Conservation (phyloP, 441 rosid genomes). For the Corymbia citriodora region DNA sequence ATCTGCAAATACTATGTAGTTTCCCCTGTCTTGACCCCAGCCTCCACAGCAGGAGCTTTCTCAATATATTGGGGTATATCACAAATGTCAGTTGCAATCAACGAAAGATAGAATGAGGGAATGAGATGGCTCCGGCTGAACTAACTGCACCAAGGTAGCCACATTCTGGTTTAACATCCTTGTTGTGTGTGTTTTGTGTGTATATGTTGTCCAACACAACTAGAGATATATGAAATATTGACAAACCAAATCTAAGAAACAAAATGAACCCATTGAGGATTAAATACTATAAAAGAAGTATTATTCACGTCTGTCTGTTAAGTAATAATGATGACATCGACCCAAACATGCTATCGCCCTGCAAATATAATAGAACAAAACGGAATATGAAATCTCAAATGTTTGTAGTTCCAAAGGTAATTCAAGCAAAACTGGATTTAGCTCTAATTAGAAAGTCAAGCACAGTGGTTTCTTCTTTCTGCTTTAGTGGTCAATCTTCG, state of each 20-base stretch:
- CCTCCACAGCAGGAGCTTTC: slow-evolving; percentile 2
- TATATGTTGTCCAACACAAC: background rate
- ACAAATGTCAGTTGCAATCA: background rate
- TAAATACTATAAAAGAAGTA: too few species aligned
- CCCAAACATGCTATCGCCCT: too few species aligned
- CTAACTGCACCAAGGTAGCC: rapidly evolving
- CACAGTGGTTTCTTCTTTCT: too few species aligned
- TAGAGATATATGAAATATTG: background rate
- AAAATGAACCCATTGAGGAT: too few species aligned
- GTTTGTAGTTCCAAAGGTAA: too few species aligned
- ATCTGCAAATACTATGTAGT: slow-evolving; percentile 45
- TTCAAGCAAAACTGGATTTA: too few species aligned
- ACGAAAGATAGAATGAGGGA: background rate
- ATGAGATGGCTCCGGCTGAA: background rate
- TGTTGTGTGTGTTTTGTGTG: background rate
- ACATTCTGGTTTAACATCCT: background rate
- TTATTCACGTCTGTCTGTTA: too few species aligned
- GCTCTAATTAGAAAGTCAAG: too few species aligned
- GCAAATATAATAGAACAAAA: too few species aligned
- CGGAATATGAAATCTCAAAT: too few species aligned
- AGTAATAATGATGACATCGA: too few species aligned
- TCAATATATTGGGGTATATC: background rate
- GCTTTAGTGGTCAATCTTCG: too few species aligned
- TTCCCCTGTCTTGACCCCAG: slow-evolving; percentile 13
- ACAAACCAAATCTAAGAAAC: background rate